phyloP scores from a whole-genome alignment of 331 rosid species.

The Phaseolus coccineus region DNA sequence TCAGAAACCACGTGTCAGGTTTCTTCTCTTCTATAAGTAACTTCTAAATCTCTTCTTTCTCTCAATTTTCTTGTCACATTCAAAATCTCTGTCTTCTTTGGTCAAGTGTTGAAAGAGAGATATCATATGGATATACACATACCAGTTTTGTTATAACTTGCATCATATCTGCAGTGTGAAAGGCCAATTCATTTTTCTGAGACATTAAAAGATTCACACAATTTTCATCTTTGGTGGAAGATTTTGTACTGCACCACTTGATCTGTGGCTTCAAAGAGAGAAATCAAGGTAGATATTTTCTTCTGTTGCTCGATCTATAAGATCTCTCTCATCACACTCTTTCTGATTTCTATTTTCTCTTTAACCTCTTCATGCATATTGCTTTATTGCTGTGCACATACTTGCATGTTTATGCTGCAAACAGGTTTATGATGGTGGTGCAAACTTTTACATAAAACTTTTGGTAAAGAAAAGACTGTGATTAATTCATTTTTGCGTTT shows the following conservation, averaged over 20 bases:
- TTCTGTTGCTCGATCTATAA: constrained; percentile 43
- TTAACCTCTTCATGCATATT: not conserved
- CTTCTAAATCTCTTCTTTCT: constrained; percentile 14
- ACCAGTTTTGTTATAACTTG: not conserved
- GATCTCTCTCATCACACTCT: constrained; percentile 8
- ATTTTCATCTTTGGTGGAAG: constrained; percentile 25
- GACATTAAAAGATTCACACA: not conserved
- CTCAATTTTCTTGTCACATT: constrained; percentile 17
- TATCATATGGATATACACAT: not conserved
- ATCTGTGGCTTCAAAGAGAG: constrained; percentile 36
- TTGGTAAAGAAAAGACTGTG: not conserved
- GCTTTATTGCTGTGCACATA: no score
- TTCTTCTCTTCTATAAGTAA: not conserved
- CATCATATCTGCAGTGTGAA: constrained; percentile 5
- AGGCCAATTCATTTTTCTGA: constrained; percentile 28
- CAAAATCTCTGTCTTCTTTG: constrained; percentile 51
- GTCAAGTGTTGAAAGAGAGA: constrained; percentile 27
- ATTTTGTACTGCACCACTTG: constrained; percentile 34
- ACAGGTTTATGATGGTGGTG: not conserved
- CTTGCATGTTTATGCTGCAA: not conserved
- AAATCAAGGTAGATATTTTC: not conserved
- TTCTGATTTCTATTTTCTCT: not conserved
- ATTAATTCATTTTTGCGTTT: not conserved
- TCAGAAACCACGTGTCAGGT: constrained; percentile 47
- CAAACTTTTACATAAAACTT: not conserved